A percentile compares a stretch with the other conserved stretches of the same genome.
Conservation (phyloP, 768 basidiomycete species). For the Hygrophorus pudorinus region DNA sequence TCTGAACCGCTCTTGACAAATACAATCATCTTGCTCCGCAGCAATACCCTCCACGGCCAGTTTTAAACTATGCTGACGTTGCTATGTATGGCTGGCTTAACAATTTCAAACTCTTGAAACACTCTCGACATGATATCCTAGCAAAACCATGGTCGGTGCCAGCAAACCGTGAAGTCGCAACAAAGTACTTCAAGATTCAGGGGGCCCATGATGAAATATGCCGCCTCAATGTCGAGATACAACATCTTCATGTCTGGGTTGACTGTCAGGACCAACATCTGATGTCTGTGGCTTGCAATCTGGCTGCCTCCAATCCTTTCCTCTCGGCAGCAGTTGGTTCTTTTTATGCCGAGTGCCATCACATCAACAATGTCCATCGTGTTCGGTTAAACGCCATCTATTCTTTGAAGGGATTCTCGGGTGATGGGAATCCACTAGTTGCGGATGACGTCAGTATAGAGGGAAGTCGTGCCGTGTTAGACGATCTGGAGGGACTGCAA, state of each 20-base stretch:
- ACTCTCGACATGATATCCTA: conserved; percentile 15
- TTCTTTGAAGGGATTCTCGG: background rate
- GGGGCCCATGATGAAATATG: conserved; percentile 18
- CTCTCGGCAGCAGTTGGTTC: background rate
- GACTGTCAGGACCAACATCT: conserved; percentile 12
- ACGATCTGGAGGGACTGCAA: background rate
- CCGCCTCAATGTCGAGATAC: conserved; percentile 16
- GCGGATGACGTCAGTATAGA: background rate
- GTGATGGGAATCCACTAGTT: background rate
- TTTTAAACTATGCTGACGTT: conserved; percentile 10
- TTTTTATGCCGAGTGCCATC: background rate
- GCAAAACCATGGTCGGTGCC: conserved; percentile 14
- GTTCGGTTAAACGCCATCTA: background rate
- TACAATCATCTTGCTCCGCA: conserved; percentile 17
- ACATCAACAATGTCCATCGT: conserved; percentile 2
- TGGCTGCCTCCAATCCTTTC: background rate
- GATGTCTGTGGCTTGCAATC: background rate
- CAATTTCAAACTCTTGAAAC: conserved; percentile 12
- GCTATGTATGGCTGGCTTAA: conserved; percentile 10
- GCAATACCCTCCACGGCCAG: conserved; percentile 11
- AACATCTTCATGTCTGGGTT: conserved; percentile 10
- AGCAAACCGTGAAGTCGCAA: conserved; percentile 11
- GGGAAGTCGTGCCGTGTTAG: background rate
- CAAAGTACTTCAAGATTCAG: conserved; percentile 13
- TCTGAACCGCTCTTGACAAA: conserved; percentile 15